Evolutionary conservation across 768 basidiomycete species (phyloP).

Genomic region (Rhizopogon rudus): DNA sequence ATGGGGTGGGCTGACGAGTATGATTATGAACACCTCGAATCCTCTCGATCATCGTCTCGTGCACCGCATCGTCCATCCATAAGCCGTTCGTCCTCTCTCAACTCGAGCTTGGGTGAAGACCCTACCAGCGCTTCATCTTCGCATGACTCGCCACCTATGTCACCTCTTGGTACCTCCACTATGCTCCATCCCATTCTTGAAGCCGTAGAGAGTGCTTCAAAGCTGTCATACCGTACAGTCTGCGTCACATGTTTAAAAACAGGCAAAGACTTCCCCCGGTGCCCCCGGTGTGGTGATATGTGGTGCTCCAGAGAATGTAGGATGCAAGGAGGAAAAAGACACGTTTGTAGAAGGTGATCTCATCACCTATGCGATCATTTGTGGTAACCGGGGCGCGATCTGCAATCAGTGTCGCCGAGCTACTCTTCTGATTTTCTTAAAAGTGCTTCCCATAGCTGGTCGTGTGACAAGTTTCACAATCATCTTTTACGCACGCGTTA

Average conservation of each 20-base stretch:
- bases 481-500: neutral
- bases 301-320: slow-evolving; percentile 67
- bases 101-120: slow-evolving; percentile 7
- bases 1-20: slow-evolving; percentile 1
- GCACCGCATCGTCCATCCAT: slow-evolving; percentile 33
- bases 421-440: neutral
- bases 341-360: slow-evolving; percentile 32
- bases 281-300: slow-evolving; percentile 49
- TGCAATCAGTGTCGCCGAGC: too few species aligned
- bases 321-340: slow-evolving; percentile 46
- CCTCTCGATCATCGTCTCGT: slow-evolving; percentile 18
- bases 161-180: slow-evolving; percentile 11
- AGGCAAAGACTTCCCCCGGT: slow-evolving; percentile 57
- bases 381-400: neutral
- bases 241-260: slow-evolving; percentile 51
- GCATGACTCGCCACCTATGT: slow-evolving; percentile 8
- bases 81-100: slow-evolving; percentile 34
- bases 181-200: slow-evolving; percentile 42
- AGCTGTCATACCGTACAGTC: slow-evolving; percentile 34
- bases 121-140: slow-evolving; percentile 9
- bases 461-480: neutral
- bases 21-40: slow-evolving; percentile 23
- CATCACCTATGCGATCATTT: neutral
- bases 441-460: neutral
- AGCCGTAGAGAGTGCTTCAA: slow-evolving; percentile 47